A percentile compares a stretch with the other conserved stretches of the same genome.
phyloP scores from a whole-genome alignment of 805 yeast genomes.

The Blastobotrys americana region DNA sequence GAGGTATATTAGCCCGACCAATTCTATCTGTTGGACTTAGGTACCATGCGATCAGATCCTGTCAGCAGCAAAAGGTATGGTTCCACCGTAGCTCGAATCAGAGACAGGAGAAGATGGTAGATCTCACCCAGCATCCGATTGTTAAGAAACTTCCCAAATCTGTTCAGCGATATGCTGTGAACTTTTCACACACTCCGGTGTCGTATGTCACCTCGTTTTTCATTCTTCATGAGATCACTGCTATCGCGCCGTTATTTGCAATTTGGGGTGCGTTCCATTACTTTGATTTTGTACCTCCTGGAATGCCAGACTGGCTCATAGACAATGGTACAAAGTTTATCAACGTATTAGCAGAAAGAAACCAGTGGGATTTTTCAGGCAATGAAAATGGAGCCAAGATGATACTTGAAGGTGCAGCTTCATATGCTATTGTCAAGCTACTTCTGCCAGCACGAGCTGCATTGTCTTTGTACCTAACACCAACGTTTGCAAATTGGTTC shows the following conservation, averaged over 20 bases:
- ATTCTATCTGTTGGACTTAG: too few species aligned
- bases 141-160: slow-evolving; percentile 43
- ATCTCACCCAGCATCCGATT: slow-evolving; percentile 21
- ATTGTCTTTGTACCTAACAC: slow-evolving; percentile 46
- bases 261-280: slow-evolving; percentile 62
- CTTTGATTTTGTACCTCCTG: slow-evolving; percentile 45
- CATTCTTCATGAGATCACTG: slow-evolving; percentile 66
- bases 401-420: slow-evolving; percentile 65
- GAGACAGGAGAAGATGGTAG: neutral
- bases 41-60: too few species aligned
- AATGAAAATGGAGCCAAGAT: slow-evolving; percentile 47
- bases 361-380: slow-evolving; percentile 29
- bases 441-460: slow-evolving; percentile 48
- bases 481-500: slow-evolving; percentile 47
- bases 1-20: too few species aligned
- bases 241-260: slow-evolving; percentile 61
- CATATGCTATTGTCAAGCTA: slow-evolving; percentile 62
- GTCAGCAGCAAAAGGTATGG: too few species aligned
- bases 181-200: slow-evolving; percentile 49
- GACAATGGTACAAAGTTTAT: slow-evolving; percentile 52
- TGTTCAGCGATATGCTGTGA: slow-evolving; percentile 43
- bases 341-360: slow-evolving; percentile 38
- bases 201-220: slow-evolving; percentile 58
- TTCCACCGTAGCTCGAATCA: too few species aligned
- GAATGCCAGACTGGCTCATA: slow-evolving; percentile 54